These are phyloP conservation scores for Scutellaria galericulata DNA, from an alignment of 257 asterid genomes.

Conservation along the genomic window DNA sequence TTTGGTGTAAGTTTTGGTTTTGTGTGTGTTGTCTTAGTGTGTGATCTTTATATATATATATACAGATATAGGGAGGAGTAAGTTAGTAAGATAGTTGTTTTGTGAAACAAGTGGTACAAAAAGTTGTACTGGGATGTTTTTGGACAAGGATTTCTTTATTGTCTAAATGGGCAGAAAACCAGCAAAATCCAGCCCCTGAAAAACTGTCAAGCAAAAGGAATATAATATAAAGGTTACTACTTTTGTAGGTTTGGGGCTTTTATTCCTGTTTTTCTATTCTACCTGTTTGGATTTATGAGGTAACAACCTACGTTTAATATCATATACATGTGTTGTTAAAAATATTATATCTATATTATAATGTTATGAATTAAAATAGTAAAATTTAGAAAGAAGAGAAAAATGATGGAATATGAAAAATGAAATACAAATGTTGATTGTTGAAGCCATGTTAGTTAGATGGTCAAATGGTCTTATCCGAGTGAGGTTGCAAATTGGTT, in stretches of 20 bases:
- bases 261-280: too few species aligned
- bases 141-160: constrained; percentile 18
- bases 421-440: too few species aligned
- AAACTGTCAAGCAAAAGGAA: neutral
- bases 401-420: neutral
- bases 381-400: neutral
- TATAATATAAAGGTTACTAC: too few species aligned
- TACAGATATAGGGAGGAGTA: neutral
- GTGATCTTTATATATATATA: constrained; percentile 22
- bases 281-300: too few species aligned
- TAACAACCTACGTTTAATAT: too few species aligned
- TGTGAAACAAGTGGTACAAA: constrained; percentile 37
- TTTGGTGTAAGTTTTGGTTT: neutral
- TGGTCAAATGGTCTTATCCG: constrained; percentile 52
- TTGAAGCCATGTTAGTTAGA: too few species aligned
- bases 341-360: too few species aligned
- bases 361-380: too few species aligned
- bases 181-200: constrained; percentile 31
- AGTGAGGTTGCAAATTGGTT: constrained; percentile 23
- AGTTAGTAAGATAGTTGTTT: neutral
- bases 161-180: constrained; percentile 25
- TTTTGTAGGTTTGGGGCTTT: too few species aligned
- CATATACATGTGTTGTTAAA: too few species aligned
- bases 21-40: neutral
- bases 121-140: constrained; percentile 30